Conservation (phyloP, 2,329 filamentous ascomycete species). For the Ascosphaera acerosa region DNA sequence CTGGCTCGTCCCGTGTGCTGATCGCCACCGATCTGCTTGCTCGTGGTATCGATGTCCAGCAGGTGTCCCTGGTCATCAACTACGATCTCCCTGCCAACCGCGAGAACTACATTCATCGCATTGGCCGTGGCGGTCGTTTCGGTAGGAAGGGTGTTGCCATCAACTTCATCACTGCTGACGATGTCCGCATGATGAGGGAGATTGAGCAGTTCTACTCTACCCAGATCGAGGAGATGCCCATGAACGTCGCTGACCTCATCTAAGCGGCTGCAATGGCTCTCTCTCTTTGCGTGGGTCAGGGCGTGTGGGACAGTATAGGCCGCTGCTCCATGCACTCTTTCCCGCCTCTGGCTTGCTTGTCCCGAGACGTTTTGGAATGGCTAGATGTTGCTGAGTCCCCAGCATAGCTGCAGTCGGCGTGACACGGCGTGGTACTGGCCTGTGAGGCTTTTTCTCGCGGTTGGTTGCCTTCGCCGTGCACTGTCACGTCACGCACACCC, state of each 20-base stretch:
- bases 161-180: slow-evolving; percentile 98
- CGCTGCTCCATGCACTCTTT: slow-evolving; percentile 2
- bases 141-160: slow-evolving; percentile 99
- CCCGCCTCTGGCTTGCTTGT: slow-evolving; percentile 2
- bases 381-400: no score
- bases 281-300: slow-evolving; percentile 5
- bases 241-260: slow-evolving; percentile 43
- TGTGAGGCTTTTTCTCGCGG: no score
- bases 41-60: slow-evolving; percentile 99
- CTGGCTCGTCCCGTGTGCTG: slow-evolving; percentile 90
- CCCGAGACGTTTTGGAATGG: slow-evolving; percentile 1
- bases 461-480: no score
- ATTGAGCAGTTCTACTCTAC: slow-evolving; percentile 99
- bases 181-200: slow-evolving; percentile 99
- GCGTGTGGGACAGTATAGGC: slow-evolving; percentile 3
- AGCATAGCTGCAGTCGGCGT: no score
- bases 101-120: slow-evolving; percentile 99
- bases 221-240: slow-evolving; percentile 99
- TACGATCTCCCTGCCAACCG: slow-evolving; percentile 97
- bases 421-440: no score
- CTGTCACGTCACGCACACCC: no score
- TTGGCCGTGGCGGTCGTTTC: slow-evolving; percentile 98
- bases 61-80: slow-evolving; percentile 99
- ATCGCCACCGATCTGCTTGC: slow-evolving; percentile 95
- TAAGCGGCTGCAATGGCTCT: slow-evolving; percentile 15